These are phyloP conservation scores for Sclerotinia glacialis DNA, from an alignment of 2,329 filamentous ascomycete species.

Conservation along the genomic window DNA sequence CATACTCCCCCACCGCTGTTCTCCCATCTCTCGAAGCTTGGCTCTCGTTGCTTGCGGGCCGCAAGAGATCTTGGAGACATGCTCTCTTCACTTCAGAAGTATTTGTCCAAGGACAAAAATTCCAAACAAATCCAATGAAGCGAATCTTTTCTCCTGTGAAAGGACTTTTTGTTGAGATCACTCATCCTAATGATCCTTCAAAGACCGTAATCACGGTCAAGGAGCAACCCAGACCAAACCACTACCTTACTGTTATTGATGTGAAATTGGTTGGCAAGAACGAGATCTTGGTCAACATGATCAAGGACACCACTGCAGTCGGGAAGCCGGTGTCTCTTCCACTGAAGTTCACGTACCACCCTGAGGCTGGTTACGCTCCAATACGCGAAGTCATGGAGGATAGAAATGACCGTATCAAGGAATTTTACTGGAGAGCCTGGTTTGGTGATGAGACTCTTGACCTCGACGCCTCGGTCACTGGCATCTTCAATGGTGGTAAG, in stretches of 20 bases:
- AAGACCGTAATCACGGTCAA: constrained; percentile 84
- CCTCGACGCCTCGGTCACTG: constrained; percentile 79
- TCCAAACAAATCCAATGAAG: constrained; percentile 93
- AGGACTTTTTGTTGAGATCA: constrained; percentile 86
- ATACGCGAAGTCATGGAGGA: constrained; percentile 95
- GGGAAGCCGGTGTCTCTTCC: constrained; percentile 79
- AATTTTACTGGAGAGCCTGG: constrained; percentile 98
- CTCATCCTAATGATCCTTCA: constrained; percentile 73
- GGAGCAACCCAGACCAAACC: constrained; percentile 82
- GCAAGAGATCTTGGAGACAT: constrained; percentile 86
- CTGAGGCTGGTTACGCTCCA: constrained; percentile 94
- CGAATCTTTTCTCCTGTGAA: constrained; percentile 83
- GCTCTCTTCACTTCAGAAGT: constrained; percentile 92
- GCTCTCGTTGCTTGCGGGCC: constrained; percentile 83
- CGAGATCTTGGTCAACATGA: constrained; percentile 83
- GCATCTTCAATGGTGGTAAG: constrained; percentile 85
- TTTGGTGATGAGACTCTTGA: constrained; percentile 84
- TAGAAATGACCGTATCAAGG: constrained; percentile 97
- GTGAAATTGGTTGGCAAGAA: constrained; percentile 72
- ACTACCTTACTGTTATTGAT: constrained; percentile 85
- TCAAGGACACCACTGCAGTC: constrained; percentile 87
- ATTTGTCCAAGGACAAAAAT: constrained; percentile 91
- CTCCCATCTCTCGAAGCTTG: constrained; percentile 80
- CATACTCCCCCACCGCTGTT: constrained; percentile 67
- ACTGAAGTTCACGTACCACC: constrained; percentile 88